These are phyloP conservation scores for Phaeosphaeria sp. DNA, from an alignment of 2,329 filamentous ascomycete genomes.

Conservation along the genomic window DNA sequence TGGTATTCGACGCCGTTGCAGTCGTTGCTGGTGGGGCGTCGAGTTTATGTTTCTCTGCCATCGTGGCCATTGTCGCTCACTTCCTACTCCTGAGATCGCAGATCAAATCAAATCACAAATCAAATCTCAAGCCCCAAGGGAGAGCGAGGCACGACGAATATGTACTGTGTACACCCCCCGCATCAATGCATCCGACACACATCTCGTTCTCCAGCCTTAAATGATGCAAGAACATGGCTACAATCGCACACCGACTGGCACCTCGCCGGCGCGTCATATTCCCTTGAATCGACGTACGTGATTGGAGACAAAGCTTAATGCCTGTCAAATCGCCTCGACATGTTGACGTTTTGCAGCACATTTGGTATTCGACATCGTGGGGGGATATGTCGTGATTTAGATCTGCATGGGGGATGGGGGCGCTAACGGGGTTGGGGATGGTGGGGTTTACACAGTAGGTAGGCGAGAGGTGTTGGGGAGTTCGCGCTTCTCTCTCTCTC, in stretches of 20 bases:
- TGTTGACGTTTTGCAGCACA: conserved; percentile 9
- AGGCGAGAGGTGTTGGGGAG: too few species aligned
- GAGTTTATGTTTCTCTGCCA: conserved; percentile 30
- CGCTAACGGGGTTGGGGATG: not conserved
- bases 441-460: too few species aligned
- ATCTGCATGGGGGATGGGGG: conserved; percentile 2
- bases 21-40: conserved; percentile 20
- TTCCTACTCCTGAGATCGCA: too few species aligned
- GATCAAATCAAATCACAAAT: too few species aligned
- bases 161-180: too few species aligned
- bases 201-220: conserved; percentile 1
- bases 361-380: conserved; percentile 41
- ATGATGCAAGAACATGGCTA: conserved; percentile 44
- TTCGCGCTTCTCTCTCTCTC: too few species aligned
- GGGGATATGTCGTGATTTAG: conserved; percentile 45
- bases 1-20: conserved; percentile 29
- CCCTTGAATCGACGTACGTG: conserved; percentile 18
- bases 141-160: not conserved
- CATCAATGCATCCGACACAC: too few species aligned
- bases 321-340: conserved; percentile 12
- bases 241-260: conserved; percentile 16
- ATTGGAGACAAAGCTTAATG: conserved; percentile 13
- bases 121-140: too few species aligned
- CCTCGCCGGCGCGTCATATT: conserved; percentile 12
- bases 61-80: conserved; percentile 15